A percentile compares a stretch with the other conserved stretches of the same genome.
Evolutionary conservation across 2,329 filamentous ascomycete species (phyloP).

Genomic region (Camillea tinctor): DNA sequence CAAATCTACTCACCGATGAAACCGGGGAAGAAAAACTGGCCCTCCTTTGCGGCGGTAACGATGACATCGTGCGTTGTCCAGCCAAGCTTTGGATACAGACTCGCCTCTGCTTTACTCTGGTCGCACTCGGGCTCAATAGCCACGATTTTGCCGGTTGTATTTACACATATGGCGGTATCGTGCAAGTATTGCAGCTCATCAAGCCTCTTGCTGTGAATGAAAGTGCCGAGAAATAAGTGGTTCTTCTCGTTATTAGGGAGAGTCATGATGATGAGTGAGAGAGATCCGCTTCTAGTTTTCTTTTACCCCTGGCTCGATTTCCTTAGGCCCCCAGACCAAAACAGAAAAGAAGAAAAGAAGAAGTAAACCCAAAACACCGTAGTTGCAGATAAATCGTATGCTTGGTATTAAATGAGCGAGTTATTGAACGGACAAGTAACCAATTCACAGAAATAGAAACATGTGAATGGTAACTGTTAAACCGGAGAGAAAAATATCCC

Average conservation of each 20-base stretch:
- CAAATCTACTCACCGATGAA: constrained; percentile 62
- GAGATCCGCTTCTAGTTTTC: too few relatives aligned
- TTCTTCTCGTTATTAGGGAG: constrained; percentile 28
- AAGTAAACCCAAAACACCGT: too few relatives aligned
- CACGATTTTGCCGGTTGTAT: constrained; percentile 48
- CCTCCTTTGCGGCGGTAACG: constrained; percentile 38
- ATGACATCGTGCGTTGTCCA: constrained; percentile 43
- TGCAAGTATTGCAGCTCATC: constrained; percentile 52
- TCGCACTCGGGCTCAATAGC: constrained; percentile 41
- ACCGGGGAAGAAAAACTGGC: constrained; percentile 79
- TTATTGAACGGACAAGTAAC: neutral
- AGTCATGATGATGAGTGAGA: constrained; percentile 19
- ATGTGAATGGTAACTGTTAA: neutral
- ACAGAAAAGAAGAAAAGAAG: too few relatives aligned
- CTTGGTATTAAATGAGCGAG: neutral
- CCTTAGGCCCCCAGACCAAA: neutral
- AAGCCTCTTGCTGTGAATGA: constrained; percentile 51
- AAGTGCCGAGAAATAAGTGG: constrained; percentile 54
- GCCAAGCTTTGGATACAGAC: constrained; percentile 41
- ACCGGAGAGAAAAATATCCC: neutral
- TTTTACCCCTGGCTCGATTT: neutral
- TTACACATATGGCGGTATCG: constrained; percentile 50
- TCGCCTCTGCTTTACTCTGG: constrained; percentile 32
- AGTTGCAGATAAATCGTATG: too few relatives aligned
- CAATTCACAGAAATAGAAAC: neutral